Base-by-base conservation (phyloP, 768 basidiomycete species). In the Clitopilus hobsonii region DNA sequence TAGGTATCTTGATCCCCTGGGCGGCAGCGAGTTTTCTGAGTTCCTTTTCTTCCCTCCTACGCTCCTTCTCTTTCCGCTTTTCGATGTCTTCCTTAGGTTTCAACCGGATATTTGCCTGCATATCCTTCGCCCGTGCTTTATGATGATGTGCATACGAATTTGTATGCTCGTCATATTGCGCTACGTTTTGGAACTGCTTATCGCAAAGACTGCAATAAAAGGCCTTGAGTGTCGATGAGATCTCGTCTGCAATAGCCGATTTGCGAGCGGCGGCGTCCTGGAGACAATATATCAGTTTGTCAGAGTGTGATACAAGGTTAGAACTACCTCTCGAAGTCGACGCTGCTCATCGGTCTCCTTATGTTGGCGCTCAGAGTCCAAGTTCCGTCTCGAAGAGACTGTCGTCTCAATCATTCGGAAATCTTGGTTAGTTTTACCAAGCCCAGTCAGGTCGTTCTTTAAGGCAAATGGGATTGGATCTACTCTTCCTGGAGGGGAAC, bases 111-210 rank as follows among this genome's bases (percentile, higher is more conserved):
- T 84, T 84, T 25, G 84, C 82, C 71, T 91, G 88, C 88, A 92
- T 89, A 61, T 92, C 90, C 60, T 74, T 85, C 66, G 85, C 80
- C 49, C 91, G 86, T 29, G 86, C 86, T 69, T 88, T 91, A 72
- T 91, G 91, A 61, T 90, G 88, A 63, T 92, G 90, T 0, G 89
- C 88, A 60, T 91, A 92, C 6, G 91, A 91, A 63, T 92, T 93
- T 53, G 88, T 89, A 68, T 94, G 91, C 63, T 93, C 91, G 59
- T 93, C 91, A 61, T 89, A 94, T 63, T 91, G 91, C 0, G 89
- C 84, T 18, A 93, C 88, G 49, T 80, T 93, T 67, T 85, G 80
- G 72, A 92, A 93, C 66, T 94, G 91, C 66, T 92, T 92, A 58
- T 91, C 89, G 72, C 91, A 94, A 18, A 91, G 77, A 23, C 76